Evolutionary conservation across 164 flowering plant genomes (phyloP).

Genomic region (Hamamelis virginiana): DNA sequence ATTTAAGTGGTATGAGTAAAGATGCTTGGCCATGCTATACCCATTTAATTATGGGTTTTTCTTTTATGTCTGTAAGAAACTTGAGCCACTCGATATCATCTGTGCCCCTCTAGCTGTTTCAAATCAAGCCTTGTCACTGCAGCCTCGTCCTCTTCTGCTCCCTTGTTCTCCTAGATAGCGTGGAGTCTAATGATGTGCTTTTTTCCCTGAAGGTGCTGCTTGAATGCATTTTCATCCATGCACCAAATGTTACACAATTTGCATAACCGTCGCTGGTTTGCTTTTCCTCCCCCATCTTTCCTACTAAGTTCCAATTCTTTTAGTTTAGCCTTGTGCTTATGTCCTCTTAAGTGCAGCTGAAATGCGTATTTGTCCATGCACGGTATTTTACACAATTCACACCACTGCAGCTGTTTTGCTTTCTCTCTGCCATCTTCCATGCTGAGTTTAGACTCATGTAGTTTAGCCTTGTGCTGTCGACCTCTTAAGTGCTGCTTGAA

Average conservation of each 20-base stretch:
- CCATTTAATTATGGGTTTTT: no score
- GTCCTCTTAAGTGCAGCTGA: conserved; percentile 21
- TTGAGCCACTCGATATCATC: not conserved
- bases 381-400: conserved; percentile 18
- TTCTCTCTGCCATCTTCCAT: not conserved
- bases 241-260: conserved; percentile 17
- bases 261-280: conserved; percentile 6
- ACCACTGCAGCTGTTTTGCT: not conserved
- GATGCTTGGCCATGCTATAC: no score
- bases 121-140: not conserved
- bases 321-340: conserved; percentile 18
- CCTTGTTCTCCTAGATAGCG: not conserved
- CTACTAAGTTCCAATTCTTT: not conserved
- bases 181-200: conserved; percentile 6
- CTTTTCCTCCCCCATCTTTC: conserved; percentile 4
- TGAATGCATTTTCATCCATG: conserved; percentile 1
- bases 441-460: not conserved
- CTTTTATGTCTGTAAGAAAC: no score
- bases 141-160: not conserved
- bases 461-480: conserved; percentile 19
- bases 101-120: conserved; percentile 1
- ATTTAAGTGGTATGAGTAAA: no score
- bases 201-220: conserved; percentile 11
- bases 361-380: conserved; percentile 7
- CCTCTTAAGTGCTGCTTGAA: conserved; percentile 27